These are phyloP conservation scores for Styphnolobium japonicum DNA, from an alignment of 306 rosid genomes.

Conservation along the genomic window DNA sequence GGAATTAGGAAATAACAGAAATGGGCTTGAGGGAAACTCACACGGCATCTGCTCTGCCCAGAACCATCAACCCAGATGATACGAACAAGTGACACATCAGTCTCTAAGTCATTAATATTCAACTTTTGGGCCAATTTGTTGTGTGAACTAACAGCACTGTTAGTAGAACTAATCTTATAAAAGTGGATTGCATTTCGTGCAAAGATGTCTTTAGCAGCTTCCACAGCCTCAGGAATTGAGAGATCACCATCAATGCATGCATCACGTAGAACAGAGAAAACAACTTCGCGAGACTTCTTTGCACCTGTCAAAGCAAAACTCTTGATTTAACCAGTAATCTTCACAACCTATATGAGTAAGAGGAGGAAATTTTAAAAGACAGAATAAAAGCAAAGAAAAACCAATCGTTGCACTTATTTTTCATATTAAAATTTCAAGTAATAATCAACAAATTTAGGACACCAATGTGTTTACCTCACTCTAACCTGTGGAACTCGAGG, in stretches of 20 bases:
- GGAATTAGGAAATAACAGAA: conserved; percentile 7
- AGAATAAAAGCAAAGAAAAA: neutral
- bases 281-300: conserved; percentile 72
- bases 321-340: neutral
- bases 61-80: conserved; percentile 81
- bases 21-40: conserved; percentile 37
- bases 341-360: neutral
- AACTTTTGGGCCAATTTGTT: conserved; percentile 27
- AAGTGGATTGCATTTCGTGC: conserved; percentile 66
- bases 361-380: neutral
- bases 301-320: conserved; percentile 62
- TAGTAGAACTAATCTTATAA: conserved; percentile 50
- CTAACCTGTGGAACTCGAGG: neutral
- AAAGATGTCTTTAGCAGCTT: conserved; percentile 75
- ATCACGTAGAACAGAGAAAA: conserved; percentile 66
- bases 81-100: conserved; percentile 63
- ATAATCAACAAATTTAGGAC: neutral
- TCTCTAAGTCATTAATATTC: conserved; percentile 34
- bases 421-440: neutral
- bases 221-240: conserved; percentile 70
- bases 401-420: neutral
- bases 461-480: neutral
- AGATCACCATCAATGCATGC: conserved; percentile 83
- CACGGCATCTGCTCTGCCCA: conserved; percentile 94
- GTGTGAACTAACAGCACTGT: conserved; percentile 19